phyloP scores from a whole-genome alignment of 1,139 yeast species.

The Blastobotrys apis region DNA sequence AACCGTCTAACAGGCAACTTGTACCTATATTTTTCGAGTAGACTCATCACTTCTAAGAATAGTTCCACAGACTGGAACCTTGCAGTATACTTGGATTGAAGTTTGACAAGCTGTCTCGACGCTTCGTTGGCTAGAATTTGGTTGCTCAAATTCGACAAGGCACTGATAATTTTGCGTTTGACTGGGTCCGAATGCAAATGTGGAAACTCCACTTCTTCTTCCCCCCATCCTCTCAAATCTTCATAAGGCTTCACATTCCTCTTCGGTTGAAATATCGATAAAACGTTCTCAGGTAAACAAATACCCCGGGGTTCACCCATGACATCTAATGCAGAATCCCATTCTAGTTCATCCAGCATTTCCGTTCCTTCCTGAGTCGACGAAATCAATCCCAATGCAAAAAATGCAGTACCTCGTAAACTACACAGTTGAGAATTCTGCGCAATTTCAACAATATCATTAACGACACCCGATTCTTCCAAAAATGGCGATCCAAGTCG shows the following conservation, averaged over 20 bases:
- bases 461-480: constrained; percentile 56
- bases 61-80: constrained; percentile 56
- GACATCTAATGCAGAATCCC: constrained; percentile 60
- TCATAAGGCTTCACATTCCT: neutral
- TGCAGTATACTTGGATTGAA: constrained; percentile 51
- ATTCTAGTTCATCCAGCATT: constrained; percentile 74
- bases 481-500: constrained; percentile 60
- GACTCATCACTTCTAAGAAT: constrained; percentile 55
- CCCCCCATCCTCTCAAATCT: too few relatives aligned
- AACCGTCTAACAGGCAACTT: constrained; percentile 61
- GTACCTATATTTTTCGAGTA: constrained; percentile 65
- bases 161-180: constrained; percentile 48
- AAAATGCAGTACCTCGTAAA: constrained; percentile 71
- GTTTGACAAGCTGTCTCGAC: constrained; percentile 52
- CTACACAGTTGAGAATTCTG: constrained; percentile 55
- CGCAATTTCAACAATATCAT: constrained; percentile 52
- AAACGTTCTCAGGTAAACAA: constrained; percentile 28
- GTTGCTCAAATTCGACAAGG: constrained; percentile 60
- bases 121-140: constrained; percentile 63
- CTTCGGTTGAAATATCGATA: constrained; percentile 23
- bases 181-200: constrained; percentile 37
- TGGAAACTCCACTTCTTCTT: constrained; percentile 30
- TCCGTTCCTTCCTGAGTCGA: constrained; percentile 77
- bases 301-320: constrained; percentile 50
- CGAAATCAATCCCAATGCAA: constrained; percentile 70